Evolutionary conservation across 495 filamentous ascomycete species (phyloP).

Genomic region (Penicillium atrosanguineum): DNA sequence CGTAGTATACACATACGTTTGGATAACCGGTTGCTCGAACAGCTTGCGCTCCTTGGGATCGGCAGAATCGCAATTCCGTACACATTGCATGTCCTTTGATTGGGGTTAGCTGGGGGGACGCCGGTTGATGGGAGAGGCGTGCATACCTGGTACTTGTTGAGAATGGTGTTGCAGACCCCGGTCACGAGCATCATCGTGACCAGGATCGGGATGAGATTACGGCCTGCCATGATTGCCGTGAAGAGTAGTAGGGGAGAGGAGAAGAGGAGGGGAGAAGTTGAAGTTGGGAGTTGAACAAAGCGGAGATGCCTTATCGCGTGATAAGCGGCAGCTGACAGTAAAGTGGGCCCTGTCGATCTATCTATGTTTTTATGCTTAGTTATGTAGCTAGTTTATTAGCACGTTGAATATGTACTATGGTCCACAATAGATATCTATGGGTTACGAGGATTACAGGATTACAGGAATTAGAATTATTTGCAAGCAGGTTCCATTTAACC

Average conservation of each 20-base stretch:
- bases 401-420: neutral
- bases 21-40: constrained; percentile 95
- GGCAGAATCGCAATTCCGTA: constrained; percentile 77
- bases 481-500: constrained; percentile 6
- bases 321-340: constrained; percentile 20
- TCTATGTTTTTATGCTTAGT: neutral
- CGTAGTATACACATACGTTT: constrained; percentile 58
- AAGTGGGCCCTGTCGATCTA: constrained; percentile 3
- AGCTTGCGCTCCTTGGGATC: constrained; percentile 60
- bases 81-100: constrained; percentile 87
- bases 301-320: constrained; percentile 17
- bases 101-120: constrained; percentile 3
- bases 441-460: neutral
- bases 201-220: constrained; percentile 71
- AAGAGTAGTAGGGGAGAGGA: constrained; percentile 3
- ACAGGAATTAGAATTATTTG: neutral
- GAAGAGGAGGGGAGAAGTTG: constrained; percentile 4
- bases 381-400: neutral
- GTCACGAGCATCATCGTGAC: constrained; percentile 90
- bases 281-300: constrained; percentile 13
- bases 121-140: constrained; percentile 3
- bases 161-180: constrained; percentile 93
- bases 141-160: constrained; percentile 90
- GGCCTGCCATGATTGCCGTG: constrained; percentile 46
- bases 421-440: too few relatives aligned